These are phyloP conservation scores for Fusarium verrucosum DNA, from an alignment of 2,329 filamentous ascomycete genomes.

Conservation along the genomic window DNA sequence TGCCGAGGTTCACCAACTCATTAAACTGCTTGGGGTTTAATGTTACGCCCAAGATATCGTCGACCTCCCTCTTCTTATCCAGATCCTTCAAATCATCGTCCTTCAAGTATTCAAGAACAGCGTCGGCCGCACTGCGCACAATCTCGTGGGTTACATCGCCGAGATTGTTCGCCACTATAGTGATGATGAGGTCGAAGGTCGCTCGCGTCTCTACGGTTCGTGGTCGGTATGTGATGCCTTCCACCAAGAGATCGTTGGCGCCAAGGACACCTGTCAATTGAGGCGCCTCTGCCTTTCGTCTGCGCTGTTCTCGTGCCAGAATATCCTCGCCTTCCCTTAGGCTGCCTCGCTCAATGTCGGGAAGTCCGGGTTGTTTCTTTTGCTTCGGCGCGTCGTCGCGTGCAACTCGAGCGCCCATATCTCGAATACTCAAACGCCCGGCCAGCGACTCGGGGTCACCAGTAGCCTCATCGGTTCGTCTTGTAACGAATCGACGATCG, in stretches of 20 bases:
- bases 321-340: constrained; percentile 85
- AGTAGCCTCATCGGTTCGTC: constrained; percentile 92
- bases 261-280: constrained; percentile 81
- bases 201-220: constrained; percentile 90
- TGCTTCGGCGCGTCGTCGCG: constrained; percentile 83
- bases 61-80: constrained; percentile 97
- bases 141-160: constrained; percentile 94
- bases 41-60: constrained; percentile 86
- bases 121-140: constrained; percentile 92
- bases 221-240: constrained; percentile 91
- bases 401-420: constrained; percentile 89
- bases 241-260: constrained; percentile 84
- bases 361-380: constrained; percentile 76
- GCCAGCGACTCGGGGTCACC: constrained; percentile 98
- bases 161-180: constrained; percentile 85
- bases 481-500: constrained; percentile 93
- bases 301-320: constrained; percentile 83
- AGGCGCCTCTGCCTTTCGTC: constrained; percentile 77
- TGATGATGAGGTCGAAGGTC: constrained; percentile 93
- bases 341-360: constrained; percentile 77
- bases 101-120: constrained; percentile 89
- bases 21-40: constrained; percentile 94
- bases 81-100: constrained; percentile 96
- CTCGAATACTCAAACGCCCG: constrained; percentile 88
- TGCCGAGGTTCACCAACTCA: constrained; percentile 92